These are phyloP conservation scores for Trichophyton schoenleinii DNA, from an alignment of 2,329 filamentous ascomycete species.

Conservation along the genomic window DNA sequence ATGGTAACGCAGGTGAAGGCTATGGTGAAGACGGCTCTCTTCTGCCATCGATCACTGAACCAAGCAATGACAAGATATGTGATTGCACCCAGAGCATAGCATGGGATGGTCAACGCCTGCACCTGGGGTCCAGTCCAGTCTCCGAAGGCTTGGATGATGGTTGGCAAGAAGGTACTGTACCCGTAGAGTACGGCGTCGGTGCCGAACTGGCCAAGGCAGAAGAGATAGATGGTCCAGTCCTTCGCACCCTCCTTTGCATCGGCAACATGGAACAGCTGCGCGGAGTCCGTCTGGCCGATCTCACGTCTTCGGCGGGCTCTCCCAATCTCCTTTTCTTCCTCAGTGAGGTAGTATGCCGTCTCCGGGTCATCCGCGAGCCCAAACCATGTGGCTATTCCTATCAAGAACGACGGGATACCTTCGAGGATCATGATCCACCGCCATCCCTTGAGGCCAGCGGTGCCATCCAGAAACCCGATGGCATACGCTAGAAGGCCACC, in stretches of 20 bases:
- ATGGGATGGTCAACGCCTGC: conserved; percentile 66
- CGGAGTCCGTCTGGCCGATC: conserved; percentile 37
- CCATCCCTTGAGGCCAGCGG: conserved; percentile 54
- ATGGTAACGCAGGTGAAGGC: conserved; percentile 51
- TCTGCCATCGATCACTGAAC: conserved; percentile 52
- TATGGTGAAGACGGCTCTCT: conserved; percentile 52
- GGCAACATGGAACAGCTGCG: conserved; percentile 43
- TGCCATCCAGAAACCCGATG: conserved; percentile 60
- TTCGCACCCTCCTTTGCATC: conserved; percentile 56
- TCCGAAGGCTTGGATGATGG: conserved; percentile 60
- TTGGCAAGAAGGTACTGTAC: conserved; percentile 65
- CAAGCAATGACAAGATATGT: conserved; percentile 55
- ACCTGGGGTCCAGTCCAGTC: conserved; percentile 51
- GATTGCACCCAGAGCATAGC: conserved; percentile 59
- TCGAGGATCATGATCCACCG: conserved; percentile 54
- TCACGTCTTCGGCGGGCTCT: conserved; percentile 38
- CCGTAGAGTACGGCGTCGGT: conserved; percentile 67
- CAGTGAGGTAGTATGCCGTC: conserved; percentile 48
- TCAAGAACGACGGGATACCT: conserved; percentile 44
- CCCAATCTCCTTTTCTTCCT: conserved; percentile 49
- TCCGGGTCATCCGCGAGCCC: conserved; percentile 55
- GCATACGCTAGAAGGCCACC: conserved; percentile 63
- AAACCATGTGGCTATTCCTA: conserved; percentile 45
- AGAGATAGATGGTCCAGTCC: conserved; percentile 66
- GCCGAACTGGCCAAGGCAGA: conserved; percentile 58